Base-by-base conservation (phyloP, 164 flowering plant species). In the Cinnamomum chago region DNA sequence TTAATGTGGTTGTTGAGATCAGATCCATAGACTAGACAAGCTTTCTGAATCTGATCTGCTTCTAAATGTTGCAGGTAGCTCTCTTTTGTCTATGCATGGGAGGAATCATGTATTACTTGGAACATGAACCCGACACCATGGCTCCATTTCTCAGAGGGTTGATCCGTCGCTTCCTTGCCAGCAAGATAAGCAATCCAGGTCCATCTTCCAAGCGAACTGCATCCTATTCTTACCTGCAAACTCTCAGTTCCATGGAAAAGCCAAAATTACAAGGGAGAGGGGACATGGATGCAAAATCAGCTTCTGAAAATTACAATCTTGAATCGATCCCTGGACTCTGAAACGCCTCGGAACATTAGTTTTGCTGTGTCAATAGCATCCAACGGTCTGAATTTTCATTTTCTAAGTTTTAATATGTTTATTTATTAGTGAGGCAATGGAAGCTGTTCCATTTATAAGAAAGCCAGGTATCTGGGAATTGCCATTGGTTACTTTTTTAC, bases 101-200 rank as follows among this genome's bases (percentile, higher is more conserved):
- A 71, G 99, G 91, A 79, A 88, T 95, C 60, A 95, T 93, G 99
- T 93, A 92, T 73, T 95, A 89, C 80, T 78, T 95, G 70, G 99
- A 95, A 73, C 86, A 95, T 72, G 99, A 95, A 79, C 99, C 99
- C 17, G 93, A 93, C 69, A 95, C 97, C 18, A 93, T 95, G 99
- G 97, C 99, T 40, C 97, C 97, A 50, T 90, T 93, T 76, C 89
- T 95, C 17, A 83, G 97, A 78, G 90, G 97, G 51, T 79, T 95
- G 58, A 91, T 95, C 22, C 97, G 95, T 20, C 95, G 99, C 35
- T 95, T 95, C 83, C 93, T 95, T 69, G 93, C 97, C 50, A 93
- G 99, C 81, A 86, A 91, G 80, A 91, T 95, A 18, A 95, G 94
- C 87, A 95, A 88, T 78, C 93, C 96, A 1, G 83, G 79, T 20